Base-by-base conservation (phyloP, 208 protist species). In the Wallacemonas rigidus region DNA sequence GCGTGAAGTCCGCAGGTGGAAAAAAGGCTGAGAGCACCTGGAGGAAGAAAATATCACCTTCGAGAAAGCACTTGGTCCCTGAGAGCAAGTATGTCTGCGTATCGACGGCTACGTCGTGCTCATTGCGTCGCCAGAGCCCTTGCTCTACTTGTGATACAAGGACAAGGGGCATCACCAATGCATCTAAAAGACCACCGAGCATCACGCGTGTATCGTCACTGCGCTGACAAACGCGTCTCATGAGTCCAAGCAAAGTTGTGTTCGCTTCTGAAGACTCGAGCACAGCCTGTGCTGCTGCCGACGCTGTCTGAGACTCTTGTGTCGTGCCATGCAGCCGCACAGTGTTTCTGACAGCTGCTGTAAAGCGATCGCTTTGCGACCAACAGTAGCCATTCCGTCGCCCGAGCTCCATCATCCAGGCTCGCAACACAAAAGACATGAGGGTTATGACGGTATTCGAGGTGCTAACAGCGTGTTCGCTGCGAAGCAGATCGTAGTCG, bases 91-190 rank as follows among this genome's bases (percentile, higher is more conserved):
- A 65, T 54, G 67, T 78, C 45, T 68, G 64, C 48, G 44, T 60
- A 35, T 54, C 56, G 3, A 60, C 60, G 36, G 55, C 38, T 41
- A 91, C 81, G 35, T 85, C 70, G 63, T 77, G 76, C 51, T 86
- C 79, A 55, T 81, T 76, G 36, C 83, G 81, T 2, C 75, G 80
- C 89, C 89, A 94, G 45, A 92, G 58, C 1, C 86, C 87, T 35
- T 85, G 75, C n/a, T 85, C 65, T 1, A 90, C 71, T 53, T 93
- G 89, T 8, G 80, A 72, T 1, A 77, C 43, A 15, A 96, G 69
- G 60, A 94, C 91, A 57, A 87, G 77, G 15, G 89, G 91, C 91
- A 94, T 92, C 48, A 93, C 80, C 35, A 89, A 75, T 1, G 81
- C 53, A 69, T 94, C 89, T 43, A 96, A 69, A 44, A 86, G 77